Percentiles rank a stretch among this genome's conserved stretches.
Evolutionary conservation across 805 yeast species (phyloP).

Genomic region (Grigorovia yakushimaensis): DNA sequence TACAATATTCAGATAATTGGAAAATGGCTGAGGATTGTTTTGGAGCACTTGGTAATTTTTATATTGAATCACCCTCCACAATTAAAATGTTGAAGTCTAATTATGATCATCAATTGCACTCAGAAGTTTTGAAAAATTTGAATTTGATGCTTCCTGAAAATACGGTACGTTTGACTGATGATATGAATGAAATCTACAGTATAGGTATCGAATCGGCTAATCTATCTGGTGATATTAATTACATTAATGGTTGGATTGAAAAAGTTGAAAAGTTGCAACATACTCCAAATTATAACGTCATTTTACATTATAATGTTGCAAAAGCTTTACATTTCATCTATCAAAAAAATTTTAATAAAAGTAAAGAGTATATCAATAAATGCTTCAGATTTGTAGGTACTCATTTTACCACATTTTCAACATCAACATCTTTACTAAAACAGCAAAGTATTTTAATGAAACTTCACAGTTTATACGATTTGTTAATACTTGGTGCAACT

Average conservation of each 20-base stretch:
- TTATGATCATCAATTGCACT: constrained; percentile 67
- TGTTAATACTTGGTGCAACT: constrained; percentile 32
- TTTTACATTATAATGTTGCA: constrained; percentile 57
- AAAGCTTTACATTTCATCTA: constrained; percentile 44
- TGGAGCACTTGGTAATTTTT: constrained; percentile 45
- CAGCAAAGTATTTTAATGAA: constrained; percentile 39
- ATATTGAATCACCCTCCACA: constrained; percentile 30
- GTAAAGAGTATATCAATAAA: constrained; percentile 34
- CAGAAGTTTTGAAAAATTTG: constrained; percentile 49
- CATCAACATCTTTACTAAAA: constrained; percentile 42
- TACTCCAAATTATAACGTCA: constrained; percentile 41
- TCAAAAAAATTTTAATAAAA: constrained; percentile 25
- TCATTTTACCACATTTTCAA: constrained; percentile 40
- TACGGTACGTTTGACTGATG: constrained; percentile 22
- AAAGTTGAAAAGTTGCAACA: constrained; percentile 37
- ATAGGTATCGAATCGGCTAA: constrained; percentile 72
- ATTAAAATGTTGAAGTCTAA: constrained; percentile 60
- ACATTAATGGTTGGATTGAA: constrained; percentile 49
- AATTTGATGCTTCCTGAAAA: constrained; percentile 35
- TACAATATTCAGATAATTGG: constrained; percentile 84
- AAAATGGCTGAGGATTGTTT: constrained; percentile 78
- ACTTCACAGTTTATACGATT: constrained; percentile 54
- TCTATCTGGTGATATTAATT: constrained; percentile 44
- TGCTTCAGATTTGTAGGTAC: constrained; percentile 54
- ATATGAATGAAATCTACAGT: constrained; percentile 42